These are phyloP conservation scores for Dactylonectria estremocensis DNA, from an alignment of 2,329 filamentous ascomycete genomes.

Conservation along the genomic window DNA sequence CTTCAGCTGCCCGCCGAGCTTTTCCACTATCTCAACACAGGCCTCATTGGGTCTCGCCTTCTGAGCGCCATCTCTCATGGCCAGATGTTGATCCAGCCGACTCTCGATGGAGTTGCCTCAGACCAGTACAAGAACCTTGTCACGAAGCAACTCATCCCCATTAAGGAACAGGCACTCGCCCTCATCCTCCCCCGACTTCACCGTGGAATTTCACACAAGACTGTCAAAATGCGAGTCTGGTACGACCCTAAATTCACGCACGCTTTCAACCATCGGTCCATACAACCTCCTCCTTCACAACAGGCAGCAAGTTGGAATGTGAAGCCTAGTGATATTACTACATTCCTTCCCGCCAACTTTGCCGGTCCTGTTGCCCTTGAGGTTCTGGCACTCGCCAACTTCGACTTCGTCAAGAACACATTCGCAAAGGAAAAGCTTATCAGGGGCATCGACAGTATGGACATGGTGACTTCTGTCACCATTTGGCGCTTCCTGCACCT, in stretches of 20 bases:
- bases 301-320: constrained; percentile 79
- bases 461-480: constrained; percentile 80
- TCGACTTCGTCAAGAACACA: constrained; percentile 79
- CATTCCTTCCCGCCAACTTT: constrained; percentile 61
- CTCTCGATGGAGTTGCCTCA: constrained; percentile 86
- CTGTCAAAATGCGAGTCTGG: constrained; percentile 86
- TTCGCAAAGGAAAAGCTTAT: constrained; percentile 71
- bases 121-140: constrained; percentile 87
- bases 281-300: constrained; percentile 63
- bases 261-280: constrained; percentile 74
- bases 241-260: constrained; percentile 80
- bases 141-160: constrained; percentile 78
- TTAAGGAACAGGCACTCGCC: constrained; percentile 83
- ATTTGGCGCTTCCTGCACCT: constrained; percentile 93
- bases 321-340: constrained; percentile 69
- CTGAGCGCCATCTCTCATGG: constrained; percentile 87
- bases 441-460: constrained; percentile 74
- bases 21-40: constrained; percentile 89
- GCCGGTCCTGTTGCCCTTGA: constrained; percentile 67
- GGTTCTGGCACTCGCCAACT: constrained; percentile 77
- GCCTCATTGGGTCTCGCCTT: constrained; percentile 83
- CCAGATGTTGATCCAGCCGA: constrained; percentile 84
- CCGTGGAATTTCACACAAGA: constrained; percentile 85
- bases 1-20: constrained; percentile 91
- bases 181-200: constrained; percentile 86